These are phyloP conservation scores for Skeletonema costatum DNA, from an alignment of 108 stramenopile genomes.

Conservation along the genomic window DNA sequence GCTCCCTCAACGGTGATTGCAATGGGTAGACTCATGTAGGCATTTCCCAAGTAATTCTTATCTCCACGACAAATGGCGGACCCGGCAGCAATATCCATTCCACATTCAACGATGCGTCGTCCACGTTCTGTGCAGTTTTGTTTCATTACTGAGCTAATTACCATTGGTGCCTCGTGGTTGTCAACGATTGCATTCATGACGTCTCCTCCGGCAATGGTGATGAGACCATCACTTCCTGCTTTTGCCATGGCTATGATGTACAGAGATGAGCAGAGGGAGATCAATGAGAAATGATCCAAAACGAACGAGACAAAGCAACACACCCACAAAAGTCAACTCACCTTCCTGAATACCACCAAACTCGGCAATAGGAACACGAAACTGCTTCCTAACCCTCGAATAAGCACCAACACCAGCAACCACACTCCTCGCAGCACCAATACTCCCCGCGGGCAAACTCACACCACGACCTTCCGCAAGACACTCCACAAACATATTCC, in stretches of 20 bases:
- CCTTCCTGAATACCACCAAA: constrained; percentile 98
- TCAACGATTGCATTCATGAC: constrained; percentile 98
- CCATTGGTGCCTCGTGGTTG: constrained; percentile 99
- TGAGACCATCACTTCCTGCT: constrained; percentile 91
- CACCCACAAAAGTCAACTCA: constrained; percentile 19
- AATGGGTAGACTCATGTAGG: constrained; percentile 97
- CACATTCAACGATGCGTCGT: constrained; percentile 93
- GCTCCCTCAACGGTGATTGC: constrained; percentile 98
- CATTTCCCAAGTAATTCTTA: constrained; percentile 92
- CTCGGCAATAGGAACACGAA: constrained; percentile 98
- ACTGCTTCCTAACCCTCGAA: constrained; percentile 95
- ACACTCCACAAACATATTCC: constrained; percentile 99
- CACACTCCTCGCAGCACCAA: constrained; percentile 87
- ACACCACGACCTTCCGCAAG: constrained; percentile 97
- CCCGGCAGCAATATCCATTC: constrained; percentile 97
- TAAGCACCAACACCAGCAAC: constrained; percentile 94
- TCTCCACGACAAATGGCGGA: constrained; percentile 97
- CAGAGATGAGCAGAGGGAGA: neutral
- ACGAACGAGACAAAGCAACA: neutral
- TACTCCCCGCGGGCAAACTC: constrained; percentile 93
- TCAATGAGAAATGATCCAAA: neutral
- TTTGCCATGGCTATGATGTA: constrained; percentile 90
- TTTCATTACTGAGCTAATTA: constrained; percentile 98
- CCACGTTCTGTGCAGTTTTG: constrained; percentile 97
- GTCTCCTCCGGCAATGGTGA: constrained; percentile 90